phyloP scores from a whole-genome alignment of 805 yeast species.

The Candida boleticola region DNA sequence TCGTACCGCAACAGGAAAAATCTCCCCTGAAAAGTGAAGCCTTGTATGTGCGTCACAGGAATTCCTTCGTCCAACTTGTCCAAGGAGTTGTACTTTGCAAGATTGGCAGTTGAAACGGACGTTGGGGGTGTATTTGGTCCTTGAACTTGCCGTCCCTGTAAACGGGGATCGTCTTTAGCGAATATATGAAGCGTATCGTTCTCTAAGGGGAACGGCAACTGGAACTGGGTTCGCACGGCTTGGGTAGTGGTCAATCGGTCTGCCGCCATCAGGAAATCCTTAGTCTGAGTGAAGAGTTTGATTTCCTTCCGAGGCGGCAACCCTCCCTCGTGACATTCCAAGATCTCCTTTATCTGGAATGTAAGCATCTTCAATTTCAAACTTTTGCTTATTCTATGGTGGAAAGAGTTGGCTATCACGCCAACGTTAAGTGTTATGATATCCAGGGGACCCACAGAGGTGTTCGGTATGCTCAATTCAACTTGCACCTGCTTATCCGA shows the following conservation, averaged over 20 bases:
- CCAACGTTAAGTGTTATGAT: conserved; percentile 36
- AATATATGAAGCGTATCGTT: conserved; percentile 33
- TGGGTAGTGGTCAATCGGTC: conserved; percentile 20
- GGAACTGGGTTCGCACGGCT: conserved; percentile 24
- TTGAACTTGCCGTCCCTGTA: neutral
- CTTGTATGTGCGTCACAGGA: conserved; percentile 46
- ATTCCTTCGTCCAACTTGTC: conserved; percentile 36
- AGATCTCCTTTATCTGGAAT: conserved; percentile 50
- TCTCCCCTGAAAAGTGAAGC: conserved; percentile 50
- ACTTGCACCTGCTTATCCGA: conserved; percentile 48
- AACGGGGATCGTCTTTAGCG: neutral
- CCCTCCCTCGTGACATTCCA: conserved; percentile 54
- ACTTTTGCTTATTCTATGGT: conserved; percentile 26
- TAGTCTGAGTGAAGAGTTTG: conserved; percentile 33
- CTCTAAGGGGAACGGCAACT: conserved; percentile 30
- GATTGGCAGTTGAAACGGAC: conserved; percentile 14
- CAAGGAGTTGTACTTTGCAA: conserved; percentile 19
- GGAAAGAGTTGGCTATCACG: conserved; percentile 38
- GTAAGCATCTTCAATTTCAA: conserved; percentile 44
- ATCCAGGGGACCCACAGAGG: conserved; percentile 62
- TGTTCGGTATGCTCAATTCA: conserved; percentile 46
- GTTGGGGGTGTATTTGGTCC: neutral
- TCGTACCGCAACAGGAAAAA: conserved; percentile 54
- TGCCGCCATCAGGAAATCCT: conserved; percentile 20
- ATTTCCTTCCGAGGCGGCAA: conserved; percentile 47